phyloP scores from a whole-genome alignment of 352 stramenopile species.

The Lagenidium giganteum region DNA sequence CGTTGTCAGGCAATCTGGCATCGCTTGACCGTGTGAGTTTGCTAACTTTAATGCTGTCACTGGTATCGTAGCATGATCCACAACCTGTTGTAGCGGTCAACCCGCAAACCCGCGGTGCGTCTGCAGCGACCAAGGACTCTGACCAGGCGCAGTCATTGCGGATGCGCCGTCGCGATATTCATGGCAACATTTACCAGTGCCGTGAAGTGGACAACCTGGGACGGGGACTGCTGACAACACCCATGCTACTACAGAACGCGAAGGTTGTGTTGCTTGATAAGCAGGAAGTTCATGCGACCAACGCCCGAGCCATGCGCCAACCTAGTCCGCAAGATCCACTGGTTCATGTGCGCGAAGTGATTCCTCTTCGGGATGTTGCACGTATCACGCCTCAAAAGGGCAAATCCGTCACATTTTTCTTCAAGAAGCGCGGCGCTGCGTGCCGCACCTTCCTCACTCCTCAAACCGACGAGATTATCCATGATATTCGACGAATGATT shows the following conservation, averaged over 20 bases:
- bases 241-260: constrained; percentile 63
- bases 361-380: constrained; percentile 58
- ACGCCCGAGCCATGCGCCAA: not conserved
- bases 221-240: constrained; percentile 45
- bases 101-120: too few relatives aligned
- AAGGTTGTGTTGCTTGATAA: constrained; percentile 60
- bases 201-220: constrained; percentile 59
- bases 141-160: constrained; percentile 22
- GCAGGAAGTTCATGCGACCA: constrained; percentile 12
- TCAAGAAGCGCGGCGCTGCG: constrained; percentile 46
- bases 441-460: constrained; percentile 71
- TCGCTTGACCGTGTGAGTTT: too few relatives aligned
- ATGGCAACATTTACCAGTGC: constrained; percentile 59
- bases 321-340: constrained; percentile 27
- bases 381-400: constrained; percentile 70
- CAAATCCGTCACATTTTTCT: constrained; percentile 80
- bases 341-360: constrained; percentile 59
- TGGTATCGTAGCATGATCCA: constrained; percentile 39
- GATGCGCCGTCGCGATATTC: constrained; percentile 68
- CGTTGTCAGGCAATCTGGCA: too few relatives aligned
- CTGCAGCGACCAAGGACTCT: not conserved
- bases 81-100: constrained; percentile 16
- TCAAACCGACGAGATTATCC: constrained; percentile 67
- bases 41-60: too few relatives aligned
- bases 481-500: constrained; percentile 65